Evolutionary conservation across 73 alveolate species (phyloP).

Genomic region (Uronychia setigera): DNA sequence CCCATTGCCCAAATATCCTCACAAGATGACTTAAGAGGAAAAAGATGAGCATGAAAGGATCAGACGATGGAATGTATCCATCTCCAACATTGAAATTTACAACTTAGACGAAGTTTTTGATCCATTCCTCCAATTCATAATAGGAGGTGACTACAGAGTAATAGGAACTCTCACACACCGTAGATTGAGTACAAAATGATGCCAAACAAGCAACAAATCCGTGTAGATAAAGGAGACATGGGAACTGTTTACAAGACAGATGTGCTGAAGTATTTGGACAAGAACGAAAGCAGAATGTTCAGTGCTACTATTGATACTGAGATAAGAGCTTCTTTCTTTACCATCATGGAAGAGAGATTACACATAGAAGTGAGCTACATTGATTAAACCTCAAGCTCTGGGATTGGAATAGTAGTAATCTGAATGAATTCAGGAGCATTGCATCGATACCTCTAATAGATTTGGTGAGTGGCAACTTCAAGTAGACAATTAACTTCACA

Average conservation of each 20-base stretch:
- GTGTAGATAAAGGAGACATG: constrained; percentile 24
- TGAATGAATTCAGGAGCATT: constrained; percentile 32
- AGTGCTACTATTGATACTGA: constrained; percentile 40
- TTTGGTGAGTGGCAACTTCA: constrained; percentile 31
- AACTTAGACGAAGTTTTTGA: constrained; percentile 25
- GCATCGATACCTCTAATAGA: constrained; percentile 42
- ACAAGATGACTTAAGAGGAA: constrained; percentile 12
- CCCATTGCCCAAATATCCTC: constrained; percentile 18
- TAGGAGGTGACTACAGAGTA: constrained; percentile 60
- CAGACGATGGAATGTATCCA: constrained; percentile 55
- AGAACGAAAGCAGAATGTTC: constrained; percentile 22
- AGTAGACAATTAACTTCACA: constrained; percentile 6
- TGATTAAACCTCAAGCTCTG: constrained; percentile 43
- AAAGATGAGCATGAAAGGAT: constrained; percentile 31
- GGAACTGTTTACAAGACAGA: constrained; percentile 53
- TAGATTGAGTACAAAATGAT: constrained; percentile 52
- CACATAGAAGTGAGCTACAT: constrained; percentile 47
- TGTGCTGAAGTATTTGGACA: constrained; percentile 34
- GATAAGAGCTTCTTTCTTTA: constrained; percentile 45
- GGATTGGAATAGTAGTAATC: constrained; percentile 36
- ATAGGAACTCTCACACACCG: not conserved
- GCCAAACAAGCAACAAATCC: constrained; percentile 2
- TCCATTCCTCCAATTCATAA: constrained; percentile 52
- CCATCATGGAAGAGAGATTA: constrained; percentile 29
- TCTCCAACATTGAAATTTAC: constrained; percentile 35